Evolutionary conservation across 1,284 basidiomycete species (phyloP), one percentile per base, ranked within the genome.

Genomic region (Bjerkandera adusta): DNA sequence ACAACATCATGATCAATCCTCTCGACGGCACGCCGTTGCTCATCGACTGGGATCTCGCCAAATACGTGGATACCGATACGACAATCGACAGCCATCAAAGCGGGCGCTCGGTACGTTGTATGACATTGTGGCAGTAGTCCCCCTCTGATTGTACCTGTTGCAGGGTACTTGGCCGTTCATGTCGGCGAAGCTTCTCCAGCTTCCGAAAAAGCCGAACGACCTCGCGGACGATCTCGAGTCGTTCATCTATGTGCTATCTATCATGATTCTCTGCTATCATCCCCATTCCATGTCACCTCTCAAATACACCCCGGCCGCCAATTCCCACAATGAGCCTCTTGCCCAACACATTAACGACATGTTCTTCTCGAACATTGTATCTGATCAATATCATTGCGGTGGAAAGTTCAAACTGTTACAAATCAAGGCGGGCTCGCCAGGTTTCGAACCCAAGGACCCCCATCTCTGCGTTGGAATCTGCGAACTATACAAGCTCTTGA

Each of bases 11-110:
- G 29, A 53, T 53, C 10, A 30, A 35, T 25, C 27, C 16, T 1
- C 3, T 4, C 2, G 20, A 13, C 26, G 37, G 11, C 22, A 21
- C 22, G 15, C 13, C 18, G 11, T 11, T n/a, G 12, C 41, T 55
- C 3, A 49, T 26, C 22, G 55, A 57, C 44, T 57, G 53, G 55
- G 55, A 57, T 18, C 27, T 57, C 12, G 48, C 43, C 15, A 53
- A 49, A 41, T 38, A 36, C 27, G 24, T 10, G 13, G 32, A 18
- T 12, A 33, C 37, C 3, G 36, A 46, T 2, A 36, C n/a, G 1
- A 18, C 18, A 16, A 3, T 11, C 5, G 26, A 27, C 5, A 42
- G 27, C 12, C 40, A 32, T 6, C 40, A 30, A n/a, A n/a, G n/a
- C 16, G 40, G 12, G 3, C 40, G 40, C 3, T 42, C 27, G 29